Base-by-base conservation (phyloP, 345 rosid genomes). In the Erucastrum elatum region DNA sequence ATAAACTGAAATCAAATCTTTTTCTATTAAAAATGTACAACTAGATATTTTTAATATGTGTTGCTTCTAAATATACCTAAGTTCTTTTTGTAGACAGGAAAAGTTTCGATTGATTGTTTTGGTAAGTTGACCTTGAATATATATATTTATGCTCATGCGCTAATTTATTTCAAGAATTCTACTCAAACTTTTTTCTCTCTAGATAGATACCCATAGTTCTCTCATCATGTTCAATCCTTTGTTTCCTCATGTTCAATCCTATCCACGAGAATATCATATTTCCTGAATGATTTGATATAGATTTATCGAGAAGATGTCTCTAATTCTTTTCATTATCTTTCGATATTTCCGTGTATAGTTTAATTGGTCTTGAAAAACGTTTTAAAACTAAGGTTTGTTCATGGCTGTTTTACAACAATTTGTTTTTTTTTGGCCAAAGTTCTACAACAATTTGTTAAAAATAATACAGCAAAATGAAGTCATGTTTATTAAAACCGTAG, bases 171-270 rank as follows among this genome's bases (percentile, higher is more conserved):
- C 9, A 39, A 12, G 31, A 65, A 49, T 71, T 65, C 70, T 70
- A 55, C 58, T 77, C 37, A 26, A 71, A 51, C 41, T 59, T 72
- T 58, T 29, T 72, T 26, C 62, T 66, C 41, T 64, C 55, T 72
- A 78, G 56, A 66, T 72, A 78, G 56, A 66, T 66, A 66, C 37
- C 64, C 12, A 53, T 70, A 71, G 34, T 71, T 77, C 71, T 64
- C 60, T 37, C 34, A 12, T 66, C 82, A 72, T 59, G 77, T 78
- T 72, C 73, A 72, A 66, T 79, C 49, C 70, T 68, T 21, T 59
- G 77, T 78, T 72, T 37, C 34, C 8, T 66, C 82, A 72, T 59
- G 77, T 78, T 72, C 73, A 72, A 66, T 79, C 49, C 70, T 68
- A 74, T 73, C 78, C 78, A 68, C 64, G 35, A 68, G 25, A 73